These are phyloP conservation scores for Arabidopsis lyrata DNA, from an alignment of 441 rosid genomes.

Conservation along the genomic window DNA sequence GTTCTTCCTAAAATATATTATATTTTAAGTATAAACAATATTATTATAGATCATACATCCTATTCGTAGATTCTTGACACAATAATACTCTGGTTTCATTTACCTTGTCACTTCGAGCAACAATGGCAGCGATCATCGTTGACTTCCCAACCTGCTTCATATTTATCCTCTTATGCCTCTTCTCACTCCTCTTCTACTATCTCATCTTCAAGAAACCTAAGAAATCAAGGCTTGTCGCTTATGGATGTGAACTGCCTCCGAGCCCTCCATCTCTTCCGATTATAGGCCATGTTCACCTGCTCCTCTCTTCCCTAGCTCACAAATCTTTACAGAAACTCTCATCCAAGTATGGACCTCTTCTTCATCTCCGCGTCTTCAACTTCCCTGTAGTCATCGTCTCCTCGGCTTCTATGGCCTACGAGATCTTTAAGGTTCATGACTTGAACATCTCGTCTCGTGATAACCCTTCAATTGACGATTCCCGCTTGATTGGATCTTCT, in stretches of 20 bases:
- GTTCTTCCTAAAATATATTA: not conserved
- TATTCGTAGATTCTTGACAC: not conserved
- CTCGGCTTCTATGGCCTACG: constrained; percentile 44
- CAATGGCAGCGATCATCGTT: constrained; percentile 19
- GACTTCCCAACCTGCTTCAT: constrained; percentile 9
- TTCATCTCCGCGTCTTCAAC: constrained; percentile 45
- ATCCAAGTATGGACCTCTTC: constrained; percentile 47
- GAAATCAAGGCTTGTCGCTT: not conserved
- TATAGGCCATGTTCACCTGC: constrained; percentile 41
- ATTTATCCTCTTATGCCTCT: not conserved
- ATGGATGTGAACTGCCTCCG: constrained; percentile 20
- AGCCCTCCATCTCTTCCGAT: constrained; percentile 40
- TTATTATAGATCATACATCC: not conserved
- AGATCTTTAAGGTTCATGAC: constrained; percentile 51
- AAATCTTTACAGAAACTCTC: constrained; percentile 36
- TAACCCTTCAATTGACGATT: not conserved
- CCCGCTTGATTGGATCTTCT: constrained; percentile 35
- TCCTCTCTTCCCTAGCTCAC: constrained; percentile 22
- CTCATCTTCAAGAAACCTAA: constrained; percentile 19
- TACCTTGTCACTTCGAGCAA: constrained; percentile 13
- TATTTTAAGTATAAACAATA: not conserved
- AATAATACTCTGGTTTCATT: constrained; percentile 3
- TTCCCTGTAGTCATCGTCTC: constrained; percentile 43
- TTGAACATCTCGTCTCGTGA: constrained; percentile 40
- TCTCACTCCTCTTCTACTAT: constrained; percentile 18